These are phyloP conservation scores for Cynara cardunculus DNA, from an alignment of 129 eudicot species.

Conservation along the genomic window DNA sequence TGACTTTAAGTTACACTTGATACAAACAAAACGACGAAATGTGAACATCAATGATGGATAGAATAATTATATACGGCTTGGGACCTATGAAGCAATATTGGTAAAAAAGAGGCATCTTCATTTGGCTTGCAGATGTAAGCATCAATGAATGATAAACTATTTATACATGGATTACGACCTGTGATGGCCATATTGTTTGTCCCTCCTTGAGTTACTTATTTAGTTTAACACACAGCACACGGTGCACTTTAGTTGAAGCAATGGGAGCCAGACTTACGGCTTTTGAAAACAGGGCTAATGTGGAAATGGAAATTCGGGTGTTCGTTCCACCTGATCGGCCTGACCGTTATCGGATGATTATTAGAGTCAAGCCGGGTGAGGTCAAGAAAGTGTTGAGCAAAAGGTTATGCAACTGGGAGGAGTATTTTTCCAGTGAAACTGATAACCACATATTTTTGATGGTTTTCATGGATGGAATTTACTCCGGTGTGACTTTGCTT, in stretches of 20 bases:
- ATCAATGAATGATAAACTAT: slow-evolving; percentile 14
- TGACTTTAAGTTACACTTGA: neutral
- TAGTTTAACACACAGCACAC: neutral
- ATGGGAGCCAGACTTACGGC: slow-evolving; percentile 30
- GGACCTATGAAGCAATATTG: neutral
- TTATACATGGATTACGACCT: neutral
- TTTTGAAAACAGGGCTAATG: slow-evolving; percentile 34
- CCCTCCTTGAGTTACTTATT: neutral
- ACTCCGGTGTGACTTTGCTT: slow-evolving; percentile 30
- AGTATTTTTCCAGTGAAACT: neutral
- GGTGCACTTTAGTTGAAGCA: neutral
- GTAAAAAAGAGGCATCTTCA: neutral
- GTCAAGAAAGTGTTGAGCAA: slow-evolving; percentile 21
- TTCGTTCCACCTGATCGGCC: slow-evolving; percentile 40
- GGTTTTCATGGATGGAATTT: slow-evolving; percentile 35
- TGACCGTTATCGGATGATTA: slow-evolving; percentile 26
- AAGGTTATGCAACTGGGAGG: slow-evolving; percentile 14
- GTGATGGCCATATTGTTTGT: neutral
- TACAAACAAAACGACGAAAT: neutral
- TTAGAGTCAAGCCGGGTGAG: slow-evolving; percentile 36
- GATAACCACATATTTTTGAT: slow-evolving; percentile 24
- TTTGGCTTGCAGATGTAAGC: slow-evolving; percentile 9
- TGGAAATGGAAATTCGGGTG: slow-evolving; percentile 40
- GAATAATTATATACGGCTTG: neutral
- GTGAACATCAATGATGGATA: neutral